phyloP scores from a whole-genome alignment of 768 basidiomycete genomes.

The Amanita subjunquillea region DNA sequence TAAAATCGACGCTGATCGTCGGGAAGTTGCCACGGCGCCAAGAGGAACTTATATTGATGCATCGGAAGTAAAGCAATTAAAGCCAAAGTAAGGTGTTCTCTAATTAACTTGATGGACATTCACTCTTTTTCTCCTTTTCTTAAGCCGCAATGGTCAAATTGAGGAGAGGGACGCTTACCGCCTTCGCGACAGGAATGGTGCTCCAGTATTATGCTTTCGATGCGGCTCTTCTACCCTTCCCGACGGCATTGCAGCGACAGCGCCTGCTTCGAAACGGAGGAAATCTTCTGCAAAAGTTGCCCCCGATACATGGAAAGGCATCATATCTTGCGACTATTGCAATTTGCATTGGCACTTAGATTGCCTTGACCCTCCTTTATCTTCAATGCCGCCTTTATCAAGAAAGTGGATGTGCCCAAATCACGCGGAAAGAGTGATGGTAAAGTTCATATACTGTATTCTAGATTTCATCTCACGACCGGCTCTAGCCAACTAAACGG shows the following conservation, averaged over 20 bases:
- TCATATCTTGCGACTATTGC: constrained; percentile 95
- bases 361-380: constrained; percentile 86
- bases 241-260: constrained; percentile 35
- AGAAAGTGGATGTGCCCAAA: constrained; percentile 99
- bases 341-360: constrained; percentile 94
- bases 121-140: not conserved
- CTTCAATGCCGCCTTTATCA: constrained; percentile 73
- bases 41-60: constrained; percentile 80
- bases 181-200: constrained; percentile 75
- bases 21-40: constrained; percentile 63
- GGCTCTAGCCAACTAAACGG: constrained; percentile 59
- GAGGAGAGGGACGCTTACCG: constrained; percentile 89
- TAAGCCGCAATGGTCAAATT: constrained; percentile 73
- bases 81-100: constrained; percentile 60
- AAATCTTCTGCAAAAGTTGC: constrained; percentile 33
- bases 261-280: constrained; percentile 46
- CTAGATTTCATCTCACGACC: constrained; percentile 7
- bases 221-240: constrained; percentile 80
- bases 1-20: constrained; percentile 9
- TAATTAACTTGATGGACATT: constrained; percentile 7
- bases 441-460: constrained; percentile 28
- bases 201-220: constrained; percentile 80
- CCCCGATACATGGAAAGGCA: constrained; percentile 55
- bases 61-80: constrained; percentile 65
- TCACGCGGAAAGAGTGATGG: constrained; percentile 80